A percentile compares a stretch with the other conserved stretches of the same genome.
Conservation (phyloP, 2,329 filamentous ascomycete genomes). For the Coniosporium tulheliwenetii region DNA sequence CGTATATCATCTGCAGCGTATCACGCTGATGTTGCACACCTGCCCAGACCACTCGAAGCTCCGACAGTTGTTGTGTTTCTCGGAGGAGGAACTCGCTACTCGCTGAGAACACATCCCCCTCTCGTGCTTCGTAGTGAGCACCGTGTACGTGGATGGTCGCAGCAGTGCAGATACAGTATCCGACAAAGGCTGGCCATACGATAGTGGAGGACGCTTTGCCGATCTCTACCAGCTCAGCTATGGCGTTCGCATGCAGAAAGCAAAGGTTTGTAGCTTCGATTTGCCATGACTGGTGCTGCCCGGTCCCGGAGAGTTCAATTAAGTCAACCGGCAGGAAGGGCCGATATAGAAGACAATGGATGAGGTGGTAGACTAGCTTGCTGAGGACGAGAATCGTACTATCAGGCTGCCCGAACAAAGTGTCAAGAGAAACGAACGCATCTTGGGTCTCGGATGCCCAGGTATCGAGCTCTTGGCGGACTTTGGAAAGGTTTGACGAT, state of each 20-base stretch:
- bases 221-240: conserved; percentile 67
- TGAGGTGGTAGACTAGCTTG: conserved; percentile 75
- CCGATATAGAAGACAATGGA: conserved; percentile 75
- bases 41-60: conserved; percentile 61
- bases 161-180: conserved; percentile 74
- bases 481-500: conserved; percentile 70
- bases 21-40: conserved; percentile 68
- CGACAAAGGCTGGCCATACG: conserved; percentile 76
- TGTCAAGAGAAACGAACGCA: conserved; percentile 59
- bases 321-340: conserved; percentile 78
- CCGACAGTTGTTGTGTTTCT: conserved; percentile 66
- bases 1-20: conserved; percentile 61
- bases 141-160: conserved; percentile 82
- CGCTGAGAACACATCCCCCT: conserved; percentile 47
- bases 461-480: conserved; percentile 67
- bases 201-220: conserved; percentile 58
- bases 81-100: conserved; percentile 56
- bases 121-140: conserved; percentile 54
- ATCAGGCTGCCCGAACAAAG: conserved; percentile 62
- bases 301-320: conserved; percentile 60
- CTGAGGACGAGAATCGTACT: conserved; percentile 66
- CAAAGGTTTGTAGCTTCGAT: conserved; percentile 82
- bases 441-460: conserved; percentile 75
- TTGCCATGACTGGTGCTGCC: conserved; percentile 83
- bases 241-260: conserved; percentile 74